Evolutionary conservation across 345 rosid species (phyloP).

Genomic region (Moricandia arvensis): DNA sequence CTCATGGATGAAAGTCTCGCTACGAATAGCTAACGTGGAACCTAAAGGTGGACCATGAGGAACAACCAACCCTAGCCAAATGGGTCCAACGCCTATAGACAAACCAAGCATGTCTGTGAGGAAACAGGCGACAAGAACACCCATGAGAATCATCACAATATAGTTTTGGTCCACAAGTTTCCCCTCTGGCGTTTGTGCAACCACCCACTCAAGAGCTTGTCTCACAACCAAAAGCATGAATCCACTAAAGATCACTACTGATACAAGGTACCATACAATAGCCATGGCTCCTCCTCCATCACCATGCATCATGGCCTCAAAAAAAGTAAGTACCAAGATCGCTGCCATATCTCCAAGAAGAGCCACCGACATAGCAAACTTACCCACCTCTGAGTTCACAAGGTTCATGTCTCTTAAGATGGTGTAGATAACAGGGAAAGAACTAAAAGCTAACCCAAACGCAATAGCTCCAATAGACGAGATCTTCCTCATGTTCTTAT

Average conservation of each 20-base stretch:
- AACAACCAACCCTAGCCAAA: slow-evolving; percentile 56
- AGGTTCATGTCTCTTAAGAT: slow-evolving; percentile 58
- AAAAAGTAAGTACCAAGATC: slow-evolving; percentile 24
- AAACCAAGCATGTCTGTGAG: slow-evolving; percentile 69
- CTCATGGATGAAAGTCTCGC: slow-evolving; percentile 54
- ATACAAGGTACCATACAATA: slow-evolving; percentile 38
- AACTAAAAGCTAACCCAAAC: slow-evolving; percentile 35
- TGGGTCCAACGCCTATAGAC: slow-evolving; percentile 55
- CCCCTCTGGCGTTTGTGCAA: slow-evolving; percentile 54
- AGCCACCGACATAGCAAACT: slow-evolving; percentile 50
- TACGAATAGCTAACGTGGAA: slow-evolving; percentile 48
- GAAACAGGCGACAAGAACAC: slow-evolving; percentile 50
- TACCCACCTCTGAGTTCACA: slow-evolving; percentile 61
- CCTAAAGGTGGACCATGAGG: slow-evolving; percentile 77
- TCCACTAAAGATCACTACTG: not conserved
- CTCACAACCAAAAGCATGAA: slow-evolving; percentile 39
- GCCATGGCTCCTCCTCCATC: slow-evolving; percentile 21
- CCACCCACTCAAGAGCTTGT: slow-evolving; percentile 42
- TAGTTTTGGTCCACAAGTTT: slow-evolving; percentile 48
- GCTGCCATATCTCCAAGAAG: slow-evolving; percentile 44
- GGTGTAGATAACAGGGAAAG: slow-evolving; percentile 50
- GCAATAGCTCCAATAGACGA: slow-evolving; percentile 43
- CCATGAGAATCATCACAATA: slow-evolving; percentile 45
- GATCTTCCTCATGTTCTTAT: slow-evolving; percentile 1
- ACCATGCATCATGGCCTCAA: slow-evolving; percentile 47